Evolutionary conservation across 2,329 filamentous ascomycete genomes (phyloP).

Genomic region (Esteya vermicola): DNA sequence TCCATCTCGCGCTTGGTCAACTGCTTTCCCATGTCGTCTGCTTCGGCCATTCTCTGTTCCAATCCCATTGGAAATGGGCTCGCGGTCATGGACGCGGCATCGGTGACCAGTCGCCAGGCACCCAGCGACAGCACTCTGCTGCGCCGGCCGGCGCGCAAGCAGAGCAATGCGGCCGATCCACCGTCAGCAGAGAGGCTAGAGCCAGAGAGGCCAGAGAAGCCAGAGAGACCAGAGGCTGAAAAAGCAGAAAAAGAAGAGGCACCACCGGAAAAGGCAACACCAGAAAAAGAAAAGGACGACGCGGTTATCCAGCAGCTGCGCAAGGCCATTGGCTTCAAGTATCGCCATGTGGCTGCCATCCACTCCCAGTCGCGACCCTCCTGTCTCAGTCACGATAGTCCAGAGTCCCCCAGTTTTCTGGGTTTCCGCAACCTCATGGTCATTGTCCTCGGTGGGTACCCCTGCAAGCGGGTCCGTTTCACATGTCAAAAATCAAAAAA

Average conservation of each 20-base stretch:
- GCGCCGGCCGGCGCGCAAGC: background rate
- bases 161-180: too few species aligned
- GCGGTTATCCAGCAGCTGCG: slow-evolving; percentile 15
- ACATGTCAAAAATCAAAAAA: too few species aligned
- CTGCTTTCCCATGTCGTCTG: background rate
- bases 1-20: background rate
- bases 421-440: slow-evolving; percentile 96
- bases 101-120: slow-evolving; percentile 3
- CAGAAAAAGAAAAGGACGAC: slow-evolving; percentile 8
- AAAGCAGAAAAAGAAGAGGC: background rate
- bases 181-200: too few species aligned
- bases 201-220: background rate
- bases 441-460: slow-evolving; percentile 60
- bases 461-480: background rate
- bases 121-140: background rate
- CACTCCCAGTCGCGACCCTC: slow-evolving; percentile 62
- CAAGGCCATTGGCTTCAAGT: slow-evolving; percentile 44
- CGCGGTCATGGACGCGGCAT: slow-evolving; percentile 6
- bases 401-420: slow-evolving; percentile 65
- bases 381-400: slow-evolving; percentile 72
- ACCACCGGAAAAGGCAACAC: background rate
- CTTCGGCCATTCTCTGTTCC: background rate
- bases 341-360: slow-evolving; percentile 82
- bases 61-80: slow-evolving; percentile 6
- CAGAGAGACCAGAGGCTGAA: too few species aligned